A percentile compares a stretch with the other conserved stretches of the same genome.
Conservation (phyloP, 768 basidiomycete genomes). For the Amanita muscaria region DNA sequence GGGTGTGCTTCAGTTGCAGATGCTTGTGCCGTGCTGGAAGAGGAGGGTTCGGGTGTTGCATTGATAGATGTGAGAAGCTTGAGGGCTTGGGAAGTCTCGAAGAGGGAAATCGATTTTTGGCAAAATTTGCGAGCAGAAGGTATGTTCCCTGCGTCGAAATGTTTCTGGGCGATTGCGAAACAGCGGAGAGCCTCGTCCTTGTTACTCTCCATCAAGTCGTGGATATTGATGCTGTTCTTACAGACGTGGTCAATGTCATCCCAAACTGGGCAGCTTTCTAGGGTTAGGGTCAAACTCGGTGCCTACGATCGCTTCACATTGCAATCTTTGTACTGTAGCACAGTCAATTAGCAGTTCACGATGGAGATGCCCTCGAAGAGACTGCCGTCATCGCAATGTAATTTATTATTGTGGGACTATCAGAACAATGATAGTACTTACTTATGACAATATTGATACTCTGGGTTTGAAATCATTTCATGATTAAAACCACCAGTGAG, state of each 20-base stretch:
- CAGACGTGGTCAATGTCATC: constrained; percentile 12
- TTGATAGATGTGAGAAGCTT: constrained; percentile 63
- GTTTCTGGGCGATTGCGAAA: constrained; percentile 68
- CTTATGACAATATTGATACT: no score
- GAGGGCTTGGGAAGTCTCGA: constrained; percentile 67
- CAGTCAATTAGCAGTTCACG: no score
- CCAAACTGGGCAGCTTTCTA: constrained; percentile 5
- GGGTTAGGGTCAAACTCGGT: constrained; percentile 10
- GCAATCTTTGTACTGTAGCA: no score
- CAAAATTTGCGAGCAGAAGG: constrained; percentile 81
- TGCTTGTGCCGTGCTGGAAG: constrained; percentile 30
- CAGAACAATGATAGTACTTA: no score
- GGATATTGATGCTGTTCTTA: not conserved
- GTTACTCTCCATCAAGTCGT: constrained; percentile 65
- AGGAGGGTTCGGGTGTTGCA: constrained; percentile 32
- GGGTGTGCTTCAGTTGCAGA: constrained; percentile 51
- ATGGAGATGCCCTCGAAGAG: no score
- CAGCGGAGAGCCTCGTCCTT: constrained; percentile 85
- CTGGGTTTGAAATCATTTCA: no score
- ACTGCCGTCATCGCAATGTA: no score
- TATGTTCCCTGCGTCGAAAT: constrained; percentile 63
- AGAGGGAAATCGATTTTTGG: constrained; percentile 78
- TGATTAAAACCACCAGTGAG: constrained; percentile 12
- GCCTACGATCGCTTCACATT: constrained; percentile 9
- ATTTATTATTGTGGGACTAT: no score